Base-by-base conservation (phyloP, 1,284 basidiomycete genomes). In the Ganoderma resinaceum region DNA sequence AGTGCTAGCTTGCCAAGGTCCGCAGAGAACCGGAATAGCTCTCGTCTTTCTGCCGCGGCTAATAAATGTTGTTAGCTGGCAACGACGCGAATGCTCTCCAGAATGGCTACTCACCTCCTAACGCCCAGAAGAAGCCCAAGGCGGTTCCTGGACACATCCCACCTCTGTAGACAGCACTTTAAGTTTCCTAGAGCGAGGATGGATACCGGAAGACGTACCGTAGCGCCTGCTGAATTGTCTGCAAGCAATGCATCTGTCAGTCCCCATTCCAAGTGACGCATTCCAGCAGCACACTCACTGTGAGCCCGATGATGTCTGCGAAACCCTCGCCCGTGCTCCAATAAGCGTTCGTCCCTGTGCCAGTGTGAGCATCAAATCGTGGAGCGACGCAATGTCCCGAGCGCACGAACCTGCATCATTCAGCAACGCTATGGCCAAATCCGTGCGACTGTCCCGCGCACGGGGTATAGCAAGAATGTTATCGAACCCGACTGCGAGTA, bases 121-220 rank as follows among this genome's bases (percentile, higher is more conserved):
- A 76, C n/a, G 86, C 86, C 89, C 89, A 92, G 74, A 91, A 89
- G 76, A 92, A 90, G 6, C 90, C 90, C 14, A 90, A 77, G 0
- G 89, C 86, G 14, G 89, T 88, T 12, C 89, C 89, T 26, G 89
- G 84, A 43, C 88, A 84, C 82, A 92, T 89, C 2, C 90, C 91
- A 67, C 83, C 86, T 37, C 89, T 91, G 66, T 9, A 46, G 68
- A 66, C 23, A 18, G 63, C 43, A 14, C 67, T 38, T 60, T 23
- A 67, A 66, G 55, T 12, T 2, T 42, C 42, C 6, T 4, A 29
- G 63, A 31, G 11, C 35, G 11, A 26, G 26, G 20, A 38, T 55
- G 29, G 52, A 29, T 40, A 46, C 33, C 35, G 55, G 55, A 14
- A 57, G 62, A 64, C 68, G 46, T 76, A 89, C 89, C 88, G 81